phyloP scores from a whole-genome alignment of 257 asterid species.

The Cordia subcordata region DNA sequence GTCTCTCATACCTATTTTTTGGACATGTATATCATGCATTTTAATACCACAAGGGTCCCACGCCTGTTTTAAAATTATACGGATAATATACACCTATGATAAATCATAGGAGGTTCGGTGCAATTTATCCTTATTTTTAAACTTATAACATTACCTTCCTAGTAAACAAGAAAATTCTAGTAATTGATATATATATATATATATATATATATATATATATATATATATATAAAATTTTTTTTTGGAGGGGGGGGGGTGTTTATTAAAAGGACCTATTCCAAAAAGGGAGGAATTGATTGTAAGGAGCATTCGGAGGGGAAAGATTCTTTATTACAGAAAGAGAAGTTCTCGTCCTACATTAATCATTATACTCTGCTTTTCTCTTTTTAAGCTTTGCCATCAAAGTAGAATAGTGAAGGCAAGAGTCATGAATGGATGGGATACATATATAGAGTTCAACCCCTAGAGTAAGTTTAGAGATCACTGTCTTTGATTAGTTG shows the following conservation, averaged over 20 bases:
- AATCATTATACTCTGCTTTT: constrained; percentile 38
- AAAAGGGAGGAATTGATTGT: constrained; percentile 10
- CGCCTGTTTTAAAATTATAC: too few relatives aligned
- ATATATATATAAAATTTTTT: too few relatives aligned
- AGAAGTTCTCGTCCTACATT: constrained; percentile 31
- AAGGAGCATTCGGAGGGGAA: constrained; percentile 30
- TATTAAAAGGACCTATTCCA: constrained; percentile 7
- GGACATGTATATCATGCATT: too few relatives aligned
- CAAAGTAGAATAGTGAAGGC: constrained; percentile 18
- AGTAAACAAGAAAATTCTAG: too few relatives aligned
- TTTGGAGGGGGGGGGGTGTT: constrained; percentile 1
- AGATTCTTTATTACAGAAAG: constrained; percentile 42
- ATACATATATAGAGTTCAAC: constrained; percentile 18
- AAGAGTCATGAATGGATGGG: constrained; percentile 12
- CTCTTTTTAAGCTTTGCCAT: constrained; percentile 17
- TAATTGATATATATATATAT: too few relatives aligned
- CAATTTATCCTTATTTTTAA: too few relatives aligned
- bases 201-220: too few relatives aligned
- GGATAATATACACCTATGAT: too few relatives aligned
- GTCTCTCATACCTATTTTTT: too few relatives aligned
- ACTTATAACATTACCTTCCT: too few relatives aligned
- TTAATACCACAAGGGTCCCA: too few relatives aligned
- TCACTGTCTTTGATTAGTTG: constrained; percentile 32
- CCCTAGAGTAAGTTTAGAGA: constrained; percentile 1
- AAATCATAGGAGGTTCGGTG: too few relatives aligned